phyloP scores from a whole-genome alignment of 2,329 filamentous ascomycete genomes.

The Ceratocystis variospora region DNA sequence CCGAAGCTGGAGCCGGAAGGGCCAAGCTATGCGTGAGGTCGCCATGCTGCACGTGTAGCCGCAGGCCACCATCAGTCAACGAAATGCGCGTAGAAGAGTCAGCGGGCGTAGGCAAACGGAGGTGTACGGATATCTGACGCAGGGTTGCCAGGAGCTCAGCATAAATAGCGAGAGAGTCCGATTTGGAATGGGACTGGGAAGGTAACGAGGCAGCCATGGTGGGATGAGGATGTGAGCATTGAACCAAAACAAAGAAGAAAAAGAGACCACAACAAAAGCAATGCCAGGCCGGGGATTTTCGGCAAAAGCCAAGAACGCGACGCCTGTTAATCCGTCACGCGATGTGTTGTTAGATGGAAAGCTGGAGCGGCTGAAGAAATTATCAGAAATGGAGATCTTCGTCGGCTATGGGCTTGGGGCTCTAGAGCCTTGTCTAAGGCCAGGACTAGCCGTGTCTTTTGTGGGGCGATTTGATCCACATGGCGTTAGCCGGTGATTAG shows the following conservation, averaged over 20 bases:
- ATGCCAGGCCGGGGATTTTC: not conserved
- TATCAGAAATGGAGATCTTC: conserved; percentile 7
- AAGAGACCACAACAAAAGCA: not conserved
- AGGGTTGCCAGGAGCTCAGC: conserved; percentile 53
- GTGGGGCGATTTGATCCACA: not conserved
- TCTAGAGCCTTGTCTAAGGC: not conserved
- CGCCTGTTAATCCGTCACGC: not conserved
- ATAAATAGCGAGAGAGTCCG: conserved; percentile 33
- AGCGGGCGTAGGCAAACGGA: conserved; percentile 34
- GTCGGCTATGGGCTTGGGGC: not conserved
- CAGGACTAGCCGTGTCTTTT: not conserved
- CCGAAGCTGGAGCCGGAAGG: conserved; percentile 33
- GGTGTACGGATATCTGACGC: conserved; percentile 46
- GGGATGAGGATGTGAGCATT: not conserved
- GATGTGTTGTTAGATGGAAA: conserved; percentile 4
- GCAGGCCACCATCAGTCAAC: conserved; percentile 33
- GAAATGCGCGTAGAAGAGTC: conserved; percentile 32
- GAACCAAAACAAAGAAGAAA: not conserved
- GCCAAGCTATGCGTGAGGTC: conserved; percentile 26
- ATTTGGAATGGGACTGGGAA: not conserved
- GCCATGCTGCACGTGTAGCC: conserved; percentile 37
- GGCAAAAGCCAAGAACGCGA: not conserved
- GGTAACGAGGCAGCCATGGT: not conserved
- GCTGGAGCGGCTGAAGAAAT: conserved; percentile 5
- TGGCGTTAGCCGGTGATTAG: not conserved